Evolutionary conservation across 768 basidiomycete genomes (phyloP).

Genomic region (Xerocomus brunneocitrinus): DNA sequence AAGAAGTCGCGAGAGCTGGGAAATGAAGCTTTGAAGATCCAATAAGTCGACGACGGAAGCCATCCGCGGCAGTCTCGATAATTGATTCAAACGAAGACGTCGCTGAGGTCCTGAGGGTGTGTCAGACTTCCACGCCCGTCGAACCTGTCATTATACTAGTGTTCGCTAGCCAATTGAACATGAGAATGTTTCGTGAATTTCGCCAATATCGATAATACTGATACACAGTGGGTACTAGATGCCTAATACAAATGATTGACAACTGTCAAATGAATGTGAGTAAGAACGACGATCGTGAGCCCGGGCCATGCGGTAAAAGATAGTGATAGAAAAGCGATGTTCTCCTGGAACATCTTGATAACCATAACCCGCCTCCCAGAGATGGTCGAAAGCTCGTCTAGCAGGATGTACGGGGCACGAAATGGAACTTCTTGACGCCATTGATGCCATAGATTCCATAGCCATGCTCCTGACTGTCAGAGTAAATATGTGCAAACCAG

Average conservation of each 20-base stretch:
- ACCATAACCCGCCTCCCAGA: neutral
- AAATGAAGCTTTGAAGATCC: neutral
- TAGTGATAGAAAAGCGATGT: neutral
- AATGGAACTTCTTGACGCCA: constrained; percentile 56
- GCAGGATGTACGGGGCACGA: constrained; percentile 60
- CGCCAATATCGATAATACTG: neutral
- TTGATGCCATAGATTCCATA: constrained; percentile 60
- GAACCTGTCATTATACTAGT: neutral
- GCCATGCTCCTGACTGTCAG: constrained; percentile 59
- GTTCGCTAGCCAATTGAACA: neutral
- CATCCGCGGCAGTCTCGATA: too few relatives aligned
- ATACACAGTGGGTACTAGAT: neutral
- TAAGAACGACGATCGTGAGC: neutral
- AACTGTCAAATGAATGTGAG: neutral
- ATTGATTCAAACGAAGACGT: too few relatives aligned
- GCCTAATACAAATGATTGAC: constrained; percentile 6
- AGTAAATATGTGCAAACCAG: constrained; percentile 82
- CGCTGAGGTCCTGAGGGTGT: too few relatives aligned
- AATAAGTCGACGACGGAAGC: neutral
- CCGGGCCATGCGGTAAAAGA: neutral
- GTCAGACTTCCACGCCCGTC: neutral
- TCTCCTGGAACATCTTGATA: neutral
- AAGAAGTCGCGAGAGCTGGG: neutral
- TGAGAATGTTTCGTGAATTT: neutral
- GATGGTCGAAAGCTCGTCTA: constrained; percentile 23